Base-by-base conservation (phyloP, 2,329 filamentous ascomycete genomes). In the Pseudogymnoascus sp. region DNA sequence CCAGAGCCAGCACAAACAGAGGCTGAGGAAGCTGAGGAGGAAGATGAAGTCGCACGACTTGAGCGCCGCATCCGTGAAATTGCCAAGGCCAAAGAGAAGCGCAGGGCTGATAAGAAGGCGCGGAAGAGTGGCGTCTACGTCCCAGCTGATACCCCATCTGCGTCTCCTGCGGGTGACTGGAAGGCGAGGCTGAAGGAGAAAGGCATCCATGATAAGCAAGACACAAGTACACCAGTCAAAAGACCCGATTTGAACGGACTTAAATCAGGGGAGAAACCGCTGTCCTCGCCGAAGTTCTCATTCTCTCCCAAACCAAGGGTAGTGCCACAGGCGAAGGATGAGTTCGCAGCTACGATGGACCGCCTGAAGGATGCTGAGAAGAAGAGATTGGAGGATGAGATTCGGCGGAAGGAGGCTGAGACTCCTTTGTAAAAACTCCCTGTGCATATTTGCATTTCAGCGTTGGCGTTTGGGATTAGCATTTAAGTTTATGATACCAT, bases 281-380 rank as follows among this genome's bases (percentile, higher is more conserved):
- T 71, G 70, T 69, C 71, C 63, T 68, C 67, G 67, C 67, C 73
- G 15, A 72, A 71, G 67, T 74, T 71, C 63, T 70, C 72, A 10
- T 73, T 73, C 63, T 73, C 67, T 62, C 70, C 68, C 64, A 69
- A 38, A 9, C 68, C 68, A 60, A 68, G 68, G 67, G 33, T n/a
- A 4, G 64, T 7, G 68, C 69, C 63, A 7, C 31, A 61, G 21
- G 53, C 47, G 17, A 61, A 61, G 33, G 71, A 73, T 61, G 73
- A 73, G 64, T 70, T 76, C 35, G 71, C 75, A 57, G 72, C 71
- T 9, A 85, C 81, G 1, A 78, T 85, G 75, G 85, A 82, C 65
- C 78, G 82, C 63, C 67, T 87, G 42, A 81, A 82, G 67, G 83
- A 80, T 63, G 83, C 83, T 23, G 83, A 86, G 71, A 79, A 77